phyloP scores from a whole-genome alignment of 352 stramenopile genomes.

The Globisporangium solare region DNA sequence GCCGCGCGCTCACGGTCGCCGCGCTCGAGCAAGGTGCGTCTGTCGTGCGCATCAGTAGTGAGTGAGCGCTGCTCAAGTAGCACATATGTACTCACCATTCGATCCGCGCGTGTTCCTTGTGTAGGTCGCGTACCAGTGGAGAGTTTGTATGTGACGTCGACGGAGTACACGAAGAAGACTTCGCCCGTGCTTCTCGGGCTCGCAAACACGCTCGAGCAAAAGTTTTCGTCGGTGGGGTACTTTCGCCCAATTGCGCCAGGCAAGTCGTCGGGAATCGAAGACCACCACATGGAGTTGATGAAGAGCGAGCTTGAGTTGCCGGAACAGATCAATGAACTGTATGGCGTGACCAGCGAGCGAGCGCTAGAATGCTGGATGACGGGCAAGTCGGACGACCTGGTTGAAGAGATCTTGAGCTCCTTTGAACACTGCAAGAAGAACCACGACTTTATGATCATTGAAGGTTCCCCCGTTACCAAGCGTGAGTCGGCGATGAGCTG shows the following conservation, averaged over 20 bases:
- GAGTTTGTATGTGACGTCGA: conserved; percentile 68
- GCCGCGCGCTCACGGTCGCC: conserved; percentile 28
- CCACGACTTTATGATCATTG: conserved; percentile 84
- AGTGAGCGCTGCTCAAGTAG: too few relatives aligned
- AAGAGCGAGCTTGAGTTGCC: conserved; percentile 48
- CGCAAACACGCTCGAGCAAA: conserved; percentile 65
- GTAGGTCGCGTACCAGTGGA: conserved; percentile 37
- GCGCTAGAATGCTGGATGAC: conserved; percentile 48
- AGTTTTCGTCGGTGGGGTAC: conserved; percentile 67
- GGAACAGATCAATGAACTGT: conserved; percentile 39
- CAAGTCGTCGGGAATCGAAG: conserved; percentile 18
- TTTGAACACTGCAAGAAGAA: conserved; percentile 47
- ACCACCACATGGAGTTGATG: conserved; percentile 77
- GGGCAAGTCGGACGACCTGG: conserved; percentile 57
- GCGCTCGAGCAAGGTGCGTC: conserved; percentile 24
- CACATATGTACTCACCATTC: neutral
- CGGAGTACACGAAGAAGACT: conserved; percentile 51
- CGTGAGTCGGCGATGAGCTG: conserved; percentile 72
- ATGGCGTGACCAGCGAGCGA: conserved; percentile 51
- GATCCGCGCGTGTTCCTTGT: neutral
- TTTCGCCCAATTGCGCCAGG: conserved; percentile 71
- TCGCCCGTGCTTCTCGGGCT: conserved; percentile 68
- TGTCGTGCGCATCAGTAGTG: neutral
- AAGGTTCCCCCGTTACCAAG: conserved; percentile 61
- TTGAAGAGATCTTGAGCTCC: conserved; percentile 62